Evolutionary conservation across 306 rosid species (phyloP), one percentile per base, ranked within the genome.

Genomic region (Begonia masoniana): DNA sequence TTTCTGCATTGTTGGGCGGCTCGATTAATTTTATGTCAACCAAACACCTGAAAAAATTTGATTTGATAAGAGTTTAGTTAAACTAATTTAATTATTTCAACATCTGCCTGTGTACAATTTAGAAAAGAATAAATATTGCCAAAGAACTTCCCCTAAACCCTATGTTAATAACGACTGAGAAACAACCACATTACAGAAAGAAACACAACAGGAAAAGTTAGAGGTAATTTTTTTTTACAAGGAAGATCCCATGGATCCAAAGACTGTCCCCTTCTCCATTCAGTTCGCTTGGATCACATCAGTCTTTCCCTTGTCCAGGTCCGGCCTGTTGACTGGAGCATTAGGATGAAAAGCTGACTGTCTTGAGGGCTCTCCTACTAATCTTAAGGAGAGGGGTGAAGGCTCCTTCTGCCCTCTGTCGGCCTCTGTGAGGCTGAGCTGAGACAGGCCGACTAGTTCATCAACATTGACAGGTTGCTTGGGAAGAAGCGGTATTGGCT

Each of bases 291-390:
- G 83, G 61, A 83, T 79, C 60, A 76, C 70, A 9, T 61, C 74
- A 65, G 56, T 79, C 74, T 81, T 75, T 63, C 88, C 88, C 58
- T 74, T 61, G 62, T 66, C 73, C 64, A 91, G 66, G 54, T 77
- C 84, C 1, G 95, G 68, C 53, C 83, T 70, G 48, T 71, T 49
- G 24, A 66, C 93, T 0, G 81, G 81, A 60, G 92, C 81, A 62
- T 83, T 92, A 41, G 88, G 68, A 62, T 86, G 96, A 80, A 92
- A 92, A 41, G 99, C 99, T 0, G 99, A 92, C 70, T 77, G 96
- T 75, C 96, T 80, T 12, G 96, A 79, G 52, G 95, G 84, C 73
- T 79, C 84, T 48, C 93, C 93, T 23, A 72, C 57, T 74, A 80
- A 78, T 57, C 69, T 86, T 52, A 83, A 67, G 62, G 96, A 78